Conservation (phyloP, 352 stramenopile genomes). For the Aphanomyces astaci region DNA sequence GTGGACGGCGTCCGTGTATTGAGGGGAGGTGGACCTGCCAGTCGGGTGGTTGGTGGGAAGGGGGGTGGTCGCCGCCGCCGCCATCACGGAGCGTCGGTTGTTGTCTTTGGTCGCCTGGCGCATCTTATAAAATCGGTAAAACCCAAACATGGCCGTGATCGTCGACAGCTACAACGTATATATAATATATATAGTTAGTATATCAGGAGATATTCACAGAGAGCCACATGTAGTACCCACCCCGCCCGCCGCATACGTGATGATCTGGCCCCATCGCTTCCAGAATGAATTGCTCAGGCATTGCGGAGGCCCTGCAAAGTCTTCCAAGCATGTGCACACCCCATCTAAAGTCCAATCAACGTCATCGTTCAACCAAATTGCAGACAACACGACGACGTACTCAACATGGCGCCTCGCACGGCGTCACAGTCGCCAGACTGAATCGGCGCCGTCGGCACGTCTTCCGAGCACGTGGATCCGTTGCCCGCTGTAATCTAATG, state of each 20-base stretch:
- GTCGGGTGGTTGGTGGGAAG: not conserved
- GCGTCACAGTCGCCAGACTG: constrained; percentile 1
- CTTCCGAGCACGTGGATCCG: not conserved
- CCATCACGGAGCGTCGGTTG: not conserved
- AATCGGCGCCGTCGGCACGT: not conserved
- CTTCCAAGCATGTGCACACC: constrained; percentile 14
- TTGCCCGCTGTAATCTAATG: constrained; percentile 19
- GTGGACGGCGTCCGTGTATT: not conserved
- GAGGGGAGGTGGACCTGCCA: not conserved
- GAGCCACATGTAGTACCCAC: too few relatives aligned
- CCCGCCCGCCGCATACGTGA: constrained; percentile 18
- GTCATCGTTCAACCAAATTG: not conserved
- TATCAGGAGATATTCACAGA: too few relatives aligned
- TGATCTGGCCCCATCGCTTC: constrained; percentile 22
- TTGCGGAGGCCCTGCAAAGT: constrained; percentile 3
- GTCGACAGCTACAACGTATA: constrained; percentile 2
- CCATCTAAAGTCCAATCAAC: constrained; percentile 3
- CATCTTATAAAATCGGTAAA: constrained; percentile 18
- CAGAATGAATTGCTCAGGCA: constrained; percentile 11
- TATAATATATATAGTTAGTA: too few relatives aligned
- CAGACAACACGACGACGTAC: not conserved
- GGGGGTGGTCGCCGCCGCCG: not conserved
- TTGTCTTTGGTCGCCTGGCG: constrained; percentile 9
- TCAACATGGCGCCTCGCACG: constrained; percentile 10
- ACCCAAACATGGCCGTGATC: constrained; percentile 18